Conservation (phyloP, 192 early-diverging fungal species). For the Rhizoclosmatium globosum region DNA sequence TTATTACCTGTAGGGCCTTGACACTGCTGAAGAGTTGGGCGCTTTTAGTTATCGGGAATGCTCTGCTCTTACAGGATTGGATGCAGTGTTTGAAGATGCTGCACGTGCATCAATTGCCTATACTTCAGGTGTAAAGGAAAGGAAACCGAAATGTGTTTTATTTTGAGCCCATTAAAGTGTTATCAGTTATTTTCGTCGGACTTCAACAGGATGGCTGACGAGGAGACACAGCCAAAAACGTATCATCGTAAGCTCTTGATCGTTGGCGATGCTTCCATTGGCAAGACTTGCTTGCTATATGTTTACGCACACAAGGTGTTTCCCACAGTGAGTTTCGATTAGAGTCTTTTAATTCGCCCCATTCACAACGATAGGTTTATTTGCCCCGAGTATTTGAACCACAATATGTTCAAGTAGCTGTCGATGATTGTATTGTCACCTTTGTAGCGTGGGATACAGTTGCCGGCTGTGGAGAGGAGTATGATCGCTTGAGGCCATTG, state of each 20-base stretch:
- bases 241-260: conserved; percentile 52
- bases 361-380: neutral
- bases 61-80: conserved; percentile 86
- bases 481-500: conserved; percentile 91
- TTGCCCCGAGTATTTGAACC: conserved; percentile 49
- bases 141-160: too few species aligned
- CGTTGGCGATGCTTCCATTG: conserved; percentile 63
- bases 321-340: conserved; percentile 46
- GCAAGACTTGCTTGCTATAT: conserved; percentile 66
- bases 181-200: too few species aligned
- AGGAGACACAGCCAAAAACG: too few species aligned
- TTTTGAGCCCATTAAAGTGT: too few species aligned
- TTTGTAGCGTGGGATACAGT: conserved; percentile 95
- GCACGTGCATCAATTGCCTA: conserved; percentile 79
- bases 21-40: conserved; percentile 76
- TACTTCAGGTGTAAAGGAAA: neutral
- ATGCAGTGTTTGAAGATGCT: conserved; percentile 86
- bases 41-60: conserved; percentile 92
- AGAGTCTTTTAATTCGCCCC: neutral
- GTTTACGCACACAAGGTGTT: conserved; percentile 55
- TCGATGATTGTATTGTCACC: conserved; percentile 71
- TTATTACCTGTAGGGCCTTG: conserved; percentile 54
- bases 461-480: conserved; percentile 89
- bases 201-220: too few species aligned
- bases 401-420: conserved; percentile 38